phyloP scores from a whole-genome alignment of 331 rosid species.

The Prunus yedoensis region DNA sequence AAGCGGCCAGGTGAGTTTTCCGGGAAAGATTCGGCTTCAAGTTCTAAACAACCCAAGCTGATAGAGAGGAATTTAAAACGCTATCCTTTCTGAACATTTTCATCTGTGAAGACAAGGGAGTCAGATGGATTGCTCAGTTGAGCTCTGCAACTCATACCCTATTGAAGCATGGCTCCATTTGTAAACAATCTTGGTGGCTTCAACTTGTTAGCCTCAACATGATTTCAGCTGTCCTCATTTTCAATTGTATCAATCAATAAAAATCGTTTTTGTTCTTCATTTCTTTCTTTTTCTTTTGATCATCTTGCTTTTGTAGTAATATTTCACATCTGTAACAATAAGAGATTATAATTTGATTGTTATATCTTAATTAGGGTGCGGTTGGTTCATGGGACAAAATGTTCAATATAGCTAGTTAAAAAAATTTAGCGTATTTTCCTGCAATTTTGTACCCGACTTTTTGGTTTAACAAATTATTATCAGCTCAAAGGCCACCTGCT shows the following conservation, averaged over 20 bases:
- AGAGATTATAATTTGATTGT: too few species aligned
- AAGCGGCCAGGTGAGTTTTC: conserved; percentile 14
- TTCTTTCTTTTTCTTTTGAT: neutral
- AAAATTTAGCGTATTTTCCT: neutral
- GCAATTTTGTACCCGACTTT: neutral
- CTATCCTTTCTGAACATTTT: conserved; percentile 13
- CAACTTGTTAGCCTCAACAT: conserved; percentile 1
- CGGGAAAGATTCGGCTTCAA: conserved; percentile 18
- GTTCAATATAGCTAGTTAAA: too few species aligned
- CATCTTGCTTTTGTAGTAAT: neutral
- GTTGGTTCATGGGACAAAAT: too few species aligned
- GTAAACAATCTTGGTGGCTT: neutral
- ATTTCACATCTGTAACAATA: neutral
- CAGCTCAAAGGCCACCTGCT: neutral
- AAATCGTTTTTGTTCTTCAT: neutral
- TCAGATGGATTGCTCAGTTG: neutral
- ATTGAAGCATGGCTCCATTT: neutral
- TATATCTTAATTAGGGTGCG: too few species aligned
- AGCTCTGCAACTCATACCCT: neutral
- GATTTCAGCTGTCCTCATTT: neutral
- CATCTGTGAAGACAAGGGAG: conserved; percentile 1
- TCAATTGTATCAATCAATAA: neutral
- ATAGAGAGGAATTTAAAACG: conserved; percentile 22
- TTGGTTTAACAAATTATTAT: neutral
- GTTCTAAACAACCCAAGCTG: conserved; percentile 27